These are phyloP conservation scores for Tilletia horrida DNA, from an alignment of 1,284 basidiomycete species.

Conservation along the genomic window DNA sequence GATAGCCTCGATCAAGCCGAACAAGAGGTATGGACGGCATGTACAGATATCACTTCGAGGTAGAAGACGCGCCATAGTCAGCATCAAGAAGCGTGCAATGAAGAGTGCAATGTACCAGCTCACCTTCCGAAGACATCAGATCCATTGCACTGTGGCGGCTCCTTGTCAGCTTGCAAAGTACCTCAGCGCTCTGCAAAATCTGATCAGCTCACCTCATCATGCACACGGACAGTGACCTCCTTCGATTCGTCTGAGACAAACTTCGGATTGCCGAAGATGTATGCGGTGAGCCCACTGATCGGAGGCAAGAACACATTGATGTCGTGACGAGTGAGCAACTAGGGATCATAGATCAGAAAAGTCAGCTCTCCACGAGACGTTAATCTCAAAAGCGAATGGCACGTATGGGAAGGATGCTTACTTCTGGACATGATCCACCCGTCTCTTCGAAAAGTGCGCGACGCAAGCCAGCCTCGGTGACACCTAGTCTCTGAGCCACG, in stretches of 20 bases:
- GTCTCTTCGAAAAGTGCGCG: conserved; percentile 85
- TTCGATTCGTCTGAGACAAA: conserved; percentile 56
- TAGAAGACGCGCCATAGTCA: background rate
- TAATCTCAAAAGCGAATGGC: too few relatives aligned
- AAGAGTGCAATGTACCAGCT: background rate
- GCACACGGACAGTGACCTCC: conserved; percentile 84
- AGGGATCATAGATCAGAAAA: conserved; percentile 59
- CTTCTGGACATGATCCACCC: conserved; percentile 66
- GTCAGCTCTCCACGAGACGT: too few relatives aligned
- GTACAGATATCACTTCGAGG: conserved; percentile 78
- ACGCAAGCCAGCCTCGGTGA: conserved; percentile 75
- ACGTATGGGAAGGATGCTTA: background rate
- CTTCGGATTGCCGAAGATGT: conserved; percentile 68
- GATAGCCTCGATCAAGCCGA: conserved; percentile 89
- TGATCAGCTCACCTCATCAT: conserved; percentile 70
- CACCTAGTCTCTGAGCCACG: conserved; percentile 53
- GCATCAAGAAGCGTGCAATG: background rate
- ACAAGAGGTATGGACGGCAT: conserved; percentile 81
- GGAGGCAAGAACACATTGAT: conserved; percentile 94
- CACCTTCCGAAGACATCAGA: conserved; percentile 53
- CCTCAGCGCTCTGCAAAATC: background rate
- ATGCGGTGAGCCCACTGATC: conserved; percentile 85
- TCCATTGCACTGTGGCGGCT: conserved; percentile 58
- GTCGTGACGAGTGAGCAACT: conserved; percentile 88
- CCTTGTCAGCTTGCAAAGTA: background rate